Conservation (phyloP, 148 eudicot species). For the Diospyros kaki region DNA sequence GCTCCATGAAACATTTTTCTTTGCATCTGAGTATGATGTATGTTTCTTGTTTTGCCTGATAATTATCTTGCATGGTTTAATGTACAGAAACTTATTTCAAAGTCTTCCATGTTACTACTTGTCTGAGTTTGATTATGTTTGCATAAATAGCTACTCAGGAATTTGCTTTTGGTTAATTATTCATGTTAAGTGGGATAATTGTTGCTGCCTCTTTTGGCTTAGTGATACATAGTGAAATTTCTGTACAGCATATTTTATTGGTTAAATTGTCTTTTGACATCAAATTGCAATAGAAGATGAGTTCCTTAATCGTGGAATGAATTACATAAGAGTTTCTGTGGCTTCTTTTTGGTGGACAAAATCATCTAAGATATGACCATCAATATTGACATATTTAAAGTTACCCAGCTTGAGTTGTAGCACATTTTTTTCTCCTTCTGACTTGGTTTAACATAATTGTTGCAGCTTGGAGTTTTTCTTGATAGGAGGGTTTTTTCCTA, state of each 20-base stretch:
- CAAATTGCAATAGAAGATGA: not conserved
- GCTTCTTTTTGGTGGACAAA: not conserved
- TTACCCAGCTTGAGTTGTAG: not conserved
- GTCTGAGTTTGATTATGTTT: not conserved
- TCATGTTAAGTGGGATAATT: not conserved
- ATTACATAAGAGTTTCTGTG: not conserved
- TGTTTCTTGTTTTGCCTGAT: not conserved
- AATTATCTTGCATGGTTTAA: not conserved
- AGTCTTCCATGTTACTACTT: not conserved
- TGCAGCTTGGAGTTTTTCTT: conserved; percentile 74
- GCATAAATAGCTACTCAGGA: not conserved
- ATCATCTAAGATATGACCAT: not conserved
- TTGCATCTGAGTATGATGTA: not conserved
- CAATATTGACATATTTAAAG: not conserved
- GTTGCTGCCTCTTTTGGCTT: not conserved
- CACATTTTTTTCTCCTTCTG: conserved; percentile 3
- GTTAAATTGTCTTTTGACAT: not conserved
- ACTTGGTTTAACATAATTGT: conserved; percentile 18
- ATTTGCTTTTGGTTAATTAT: not conserved
- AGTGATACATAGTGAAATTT: not conserved
- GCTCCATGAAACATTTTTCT: not conserved
- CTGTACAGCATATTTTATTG: not conserved
- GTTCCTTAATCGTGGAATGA: not conserved
- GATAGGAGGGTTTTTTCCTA: conserved; percentile 73
- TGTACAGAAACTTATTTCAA: not conserved